Evolutionary conservation across 441 rosid genomes (phyloP).

Genomic region (Capsella rubella): DNA sequence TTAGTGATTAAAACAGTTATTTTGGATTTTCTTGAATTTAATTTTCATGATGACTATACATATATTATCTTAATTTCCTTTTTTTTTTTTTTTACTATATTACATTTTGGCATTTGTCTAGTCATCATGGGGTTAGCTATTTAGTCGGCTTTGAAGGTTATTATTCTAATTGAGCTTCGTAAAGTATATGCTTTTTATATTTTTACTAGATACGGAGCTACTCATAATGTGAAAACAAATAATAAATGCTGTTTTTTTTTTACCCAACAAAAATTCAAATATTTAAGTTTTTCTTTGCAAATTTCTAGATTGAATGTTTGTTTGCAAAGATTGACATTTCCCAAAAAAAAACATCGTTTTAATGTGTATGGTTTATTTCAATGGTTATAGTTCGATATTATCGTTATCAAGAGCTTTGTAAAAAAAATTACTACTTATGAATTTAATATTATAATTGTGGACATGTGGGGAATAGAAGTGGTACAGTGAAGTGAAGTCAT

Average conservation of each 20-base stretch:
- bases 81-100: background rate
- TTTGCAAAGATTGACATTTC: background rate
- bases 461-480: conserved; percentile 30
- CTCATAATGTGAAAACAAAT: background rate
- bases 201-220: background rate
- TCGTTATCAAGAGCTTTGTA: background rate
- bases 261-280: background rate
- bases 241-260: conserved; percentile 4
- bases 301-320: background rate
- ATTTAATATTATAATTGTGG: background rate
- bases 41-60: background rate
- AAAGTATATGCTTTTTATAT: conserved; percentile 3
- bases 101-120: background rate
- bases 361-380: background rate
- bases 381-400: background rate
- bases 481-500: conserved; percentile 42
- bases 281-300: background rate
- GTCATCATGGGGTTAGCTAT: background rate
- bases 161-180: background rate
- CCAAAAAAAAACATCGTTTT: background rate
- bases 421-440: background rate
- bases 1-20: background rate
- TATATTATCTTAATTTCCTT: background rate
- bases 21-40: background rate
- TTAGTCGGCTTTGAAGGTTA: conserved; percentile 14